Conservation (phyloP, 2,329 filamentous ascomycete species). For the Claviceps sp. region DNA sequence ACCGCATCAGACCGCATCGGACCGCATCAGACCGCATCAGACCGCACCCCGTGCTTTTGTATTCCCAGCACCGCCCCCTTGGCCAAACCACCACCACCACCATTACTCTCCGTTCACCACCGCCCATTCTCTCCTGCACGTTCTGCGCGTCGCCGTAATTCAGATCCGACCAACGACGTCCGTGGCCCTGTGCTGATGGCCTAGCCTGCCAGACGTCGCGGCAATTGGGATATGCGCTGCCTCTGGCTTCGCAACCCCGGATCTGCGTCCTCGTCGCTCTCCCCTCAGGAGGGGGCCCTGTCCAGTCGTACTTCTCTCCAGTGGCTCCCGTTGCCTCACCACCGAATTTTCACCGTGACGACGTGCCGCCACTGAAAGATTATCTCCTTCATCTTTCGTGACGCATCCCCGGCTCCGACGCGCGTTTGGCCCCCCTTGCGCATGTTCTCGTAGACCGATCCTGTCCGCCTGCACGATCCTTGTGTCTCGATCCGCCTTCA, state of each 20-base stretch:
- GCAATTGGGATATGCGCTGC: slow-evolving; percentile 27
- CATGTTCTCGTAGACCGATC: slow-evolving; percentile 6
- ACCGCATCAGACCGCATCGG: too few relatives aligned
- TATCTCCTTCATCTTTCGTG: neutral
- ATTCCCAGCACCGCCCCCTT: neutral
- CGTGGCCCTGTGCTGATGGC: slow-evolving; percentile 19
- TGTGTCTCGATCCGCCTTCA: too few relatives aligned
- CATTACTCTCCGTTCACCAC: neutral
- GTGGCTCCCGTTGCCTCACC: neutral
- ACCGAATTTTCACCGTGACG: neutral
- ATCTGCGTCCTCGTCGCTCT: slow-evolving; percentile 10
- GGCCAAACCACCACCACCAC: neutral
- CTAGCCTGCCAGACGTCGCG: slow-evolving; percentile 19
- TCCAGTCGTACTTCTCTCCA: neutral
- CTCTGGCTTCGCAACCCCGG: slow-evolving; percentile 19
- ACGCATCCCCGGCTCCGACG: neutral
- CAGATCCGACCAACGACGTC: slow-evolving; percentile 10
- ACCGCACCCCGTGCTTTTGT: too few relatives aligned
- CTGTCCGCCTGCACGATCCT: slow-evolving; percentile 1
- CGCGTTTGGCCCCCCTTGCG: neutral
- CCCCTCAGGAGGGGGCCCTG: slow-evolving; percentile 2
- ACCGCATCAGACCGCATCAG: too few relatives aligned
- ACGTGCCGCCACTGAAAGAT: neutral
- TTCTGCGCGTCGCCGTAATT: slow-evolving; percentile 3
- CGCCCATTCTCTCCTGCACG: neutral